Evolutionary conservation across 441 rosid genomes (phyloP), one percentile per base, ranked within the genome.

Genomic region (Bocquillonia castaneifolia): DNA sequence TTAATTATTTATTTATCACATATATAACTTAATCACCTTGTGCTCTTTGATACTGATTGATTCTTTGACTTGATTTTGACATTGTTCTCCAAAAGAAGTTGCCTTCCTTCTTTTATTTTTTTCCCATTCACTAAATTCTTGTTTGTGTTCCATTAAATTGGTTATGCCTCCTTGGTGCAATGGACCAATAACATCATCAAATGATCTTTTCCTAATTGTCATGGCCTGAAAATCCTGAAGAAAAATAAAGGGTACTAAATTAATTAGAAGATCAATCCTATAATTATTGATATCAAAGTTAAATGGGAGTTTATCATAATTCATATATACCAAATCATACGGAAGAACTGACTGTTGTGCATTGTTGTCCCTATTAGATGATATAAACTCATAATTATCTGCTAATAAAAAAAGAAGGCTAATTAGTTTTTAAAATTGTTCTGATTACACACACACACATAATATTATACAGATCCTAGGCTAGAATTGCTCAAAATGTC

Each of bases 21-120:
- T n/a, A n/a, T n/a, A n/a, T n/a, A n/a, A n/a, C 1, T 5, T 31
- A 40, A 22, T 55, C 67, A 84, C 84, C 71, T 66, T 64, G 48
- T 52, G 63, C 5, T 66, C 72, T 42, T 67, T 70, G 39, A 60
- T 31, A 51, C 59, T 61, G 45, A 50, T 25, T 23, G 70, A 36
- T 65, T 59, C 37, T 12, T 29, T 22, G 48, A 44, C 36, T 67
- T 64, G 73, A 42, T 45, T 55, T 13, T 69, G 58, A 52, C 59
- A 63, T 23, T 74, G 74, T 47, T 67, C 64, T 31, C 59, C 59
- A 58, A 64, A 40, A 18, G 72, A 42, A 18, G 61, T 20, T 26
- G 39, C 32, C 52, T 76, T 80, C 68, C 66, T 77, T 59, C 74
- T 83, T 80, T 80, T 81, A 15, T 56, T 78, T 63, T 57, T 76